Base-by-base conservation (phyloP, 495 filamentous ascomycete genomes). In the Cercophora newfieldiana region DNA sequence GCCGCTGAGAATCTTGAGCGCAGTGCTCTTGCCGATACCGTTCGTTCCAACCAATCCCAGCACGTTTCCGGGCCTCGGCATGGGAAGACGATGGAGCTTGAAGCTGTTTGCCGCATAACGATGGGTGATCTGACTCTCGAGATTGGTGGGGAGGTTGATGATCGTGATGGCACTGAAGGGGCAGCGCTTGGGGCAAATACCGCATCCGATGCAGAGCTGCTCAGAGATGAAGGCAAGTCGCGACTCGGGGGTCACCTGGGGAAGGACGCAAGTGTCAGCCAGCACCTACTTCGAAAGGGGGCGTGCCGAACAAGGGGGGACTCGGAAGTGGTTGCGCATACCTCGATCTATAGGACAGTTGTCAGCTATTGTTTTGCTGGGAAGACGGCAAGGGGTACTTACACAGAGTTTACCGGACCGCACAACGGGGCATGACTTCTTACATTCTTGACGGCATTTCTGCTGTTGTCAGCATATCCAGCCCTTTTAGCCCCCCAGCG, bases 51-150 rank as follows among this genome's bases (percentile, higher is more conserved):
- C 95, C 51, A 99, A 86, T 78, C 95, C 95, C 24, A 99, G 82
- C n/a, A 99, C 96, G 71, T 97, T 93, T 28, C 96, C 96, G 30
- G 95, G 95, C 49, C 95, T 88, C 51, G 95, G 95, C 81, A 93
- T 97, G 29, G 95, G 95, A 69, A 99, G 86, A 69, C 95, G 86
- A 79, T 99, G 95, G 65, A 99, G 89, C 85, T 99, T 99, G 86
- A 99, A 99, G 82, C 94, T 97, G 83, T 99, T 99, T 70, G 95
- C 94, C 14, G 94, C 94, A 80, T 99, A 99, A 78, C 96, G 91
- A 77, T 99, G 95, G 66, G 95, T 98, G 71, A 99, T 94, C 74
- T 97, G 90, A 64, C 89, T 94, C 78, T 99, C 95, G 76, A 99
- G 88, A 79, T 98, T 99, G 78, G 95, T 98, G 63, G 96, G 95